A percentile compares a stretch with the other conserved stretches of the same genome.
Evolutionary conservation across 768 basidiomycete species (phyloP).

Genomic region (Auriscalpium vulgare): DNA sequence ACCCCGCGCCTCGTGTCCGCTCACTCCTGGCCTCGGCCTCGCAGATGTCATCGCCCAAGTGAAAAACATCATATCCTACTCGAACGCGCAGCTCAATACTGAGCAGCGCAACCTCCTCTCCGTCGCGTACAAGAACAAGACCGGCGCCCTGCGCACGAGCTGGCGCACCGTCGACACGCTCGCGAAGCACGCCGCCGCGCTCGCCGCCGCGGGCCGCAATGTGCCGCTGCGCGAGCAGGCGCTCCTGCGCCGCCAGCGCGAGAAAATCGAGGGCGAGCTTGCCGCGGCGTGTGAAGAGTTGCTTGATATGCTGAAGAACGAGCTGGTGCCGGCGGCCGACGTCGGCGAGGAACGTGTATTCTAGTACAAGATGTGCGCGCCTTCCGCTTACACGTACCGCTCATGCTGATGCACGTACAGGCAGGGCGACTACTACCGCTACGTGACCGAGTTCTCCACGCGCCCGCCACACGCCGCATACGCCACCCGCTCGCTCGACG

Average conservation of each 20-base stretch:
- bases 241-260: slow-evolving; percentile 66
- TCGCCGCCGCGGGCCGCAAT: slow-evolving; percentile 11
- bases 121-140: slow-evolving; percentile 87
- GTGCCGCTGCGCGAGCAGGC: slow-evolving; percentile 46
- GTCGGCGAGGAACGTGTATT: slow-evolving; percentile 81
- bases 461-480: slow-evolving; percentile 60
- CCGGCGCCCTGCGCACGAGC: slow-evolving; percentile 72
- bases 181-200: slow-evolving; percentile 54
- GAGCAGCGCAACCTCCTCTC: slow-evolving; percentile 88
- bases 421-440: slow-evolving; percentile 89
- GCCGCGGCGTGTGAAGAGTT: slow-evolving; percentile 74
- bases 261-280: slow-evolving; percentile 71
- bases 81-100: slow-evolving; percentile 61
- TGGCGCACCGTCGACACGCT: slow-evolving; percentile 78
- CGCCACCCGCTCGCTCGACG: slow-evolving; percentile 70
- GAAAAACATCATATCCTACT: slow-evolving; percentile 62
- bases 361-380: slow-evolving; percentile 77
- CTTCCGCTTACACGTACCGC: not conserved
- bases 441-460: slow-evolving; percentile 79
- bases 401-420: slow-evolving; percentile 27
- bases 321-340: slow-evolving; percentile 51
- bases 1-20: not conserved
- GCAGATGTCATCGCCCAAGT: slow-evolving; percentile 74
- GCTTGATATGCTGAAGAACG: slow-evolving; percentile 56
- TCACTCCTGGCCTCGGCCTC: slow-evolving; percentile 6